Conservation (phyloP, 2,329 filamentous ascomycete genomes). For the Pseudogymnoascus sp. region DNA sequence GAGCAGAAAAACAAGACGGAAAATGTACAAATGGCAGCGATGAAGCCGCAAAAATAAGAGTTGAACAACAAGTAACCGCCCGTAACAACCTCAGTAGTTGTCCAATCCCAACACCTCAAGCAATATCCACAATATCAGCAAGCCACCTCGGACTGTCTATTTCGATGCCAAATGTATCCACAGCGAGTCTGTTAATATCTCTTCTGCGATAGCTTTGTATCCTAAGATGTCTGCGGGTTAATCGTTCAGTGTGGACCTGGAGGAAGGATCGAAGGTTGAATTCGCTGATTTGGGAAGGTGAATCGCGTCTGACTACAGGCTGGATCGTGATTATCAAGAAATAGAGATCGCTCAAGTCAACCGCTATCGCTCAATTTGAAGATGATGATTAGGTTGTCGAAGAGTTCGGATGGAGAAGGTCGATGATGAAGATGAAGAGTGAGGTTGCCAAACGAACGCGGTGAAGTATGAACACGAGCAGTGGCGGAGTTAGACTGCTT, state of each 20-base stretch:
- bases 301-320: constrained; percentile 3
- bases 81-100: constrained; percentile 9
- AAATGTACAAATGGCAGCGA: constrained; percentile 8
- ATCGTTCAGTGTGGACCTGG: neutral
- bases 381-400: neutral
- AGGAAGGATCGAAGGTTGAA: neutral
- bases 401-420: neutral
- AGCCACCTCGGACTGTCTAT: neutral
- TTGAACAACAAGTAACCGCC: constrained; percentile 7
- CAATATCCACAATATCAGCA: neutral
- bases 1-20: constrained; percentile 21
- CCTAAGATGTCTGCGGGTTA: constrained; percentile 1
- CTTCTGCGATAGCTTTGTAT: neutral
- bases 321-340: neutral
- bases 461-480: constrained; percentile 4
- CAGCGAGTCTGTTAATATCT: constrained; percentile 4
- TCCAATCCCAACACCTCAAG: constrained; percentile 5
- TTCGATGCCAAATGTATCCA: constrained; percentile 10
- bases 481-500: constrained; percentile 1
- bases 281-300: neutral
- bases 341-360: neutral
- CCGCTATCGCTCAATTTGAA: neutral
- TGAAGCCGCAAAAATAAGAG: constrained; percentile 8
- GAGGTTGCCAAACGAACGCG: neutral
- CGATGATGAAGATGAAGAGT: constrained; percentile 6